Evolutionary conservation across 192 early-diverging fungal genomes (phyloP), one percentile per base, ranked within the genome.

Genomic region (Entomortierella lignicola): DNA sequence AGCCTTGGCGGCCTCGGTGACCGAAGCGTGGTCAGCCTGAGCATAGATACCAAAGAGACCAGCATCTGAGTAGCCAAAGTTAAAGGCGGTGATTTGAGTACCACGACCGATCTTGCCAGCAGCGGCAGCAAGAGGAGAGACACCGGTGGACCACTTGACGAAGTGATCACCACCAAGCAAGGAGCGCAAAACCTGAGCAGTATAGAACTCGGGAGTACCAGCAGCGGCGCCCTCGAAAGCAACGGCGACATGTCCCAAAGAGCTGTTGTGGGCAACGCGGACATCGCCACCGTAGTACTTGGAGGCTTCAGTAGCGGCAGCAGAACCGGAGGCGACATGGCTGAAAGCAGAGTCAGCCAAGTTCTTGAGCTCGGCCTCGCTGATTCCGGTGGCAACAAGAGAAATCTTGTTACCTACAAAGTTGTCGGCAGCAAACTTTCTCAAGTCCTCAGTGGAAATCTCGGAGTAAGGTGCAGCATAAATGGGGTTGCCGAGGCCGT

Each of bases 401-500:
- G 94, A 90, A 43, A 99, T 81, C 68, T 92, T 91, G 60, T 88
- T 86, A 39, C 89, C 80, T 44, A 87, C 89, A 81, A 97, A 91
- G 57, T 91, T 83, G 51, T 87, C 72, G 53, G 84, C 64, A 52
- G 94, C 92, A 83, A 91, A 97, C 56, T 85, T 84, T 70, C 87
- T 88, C 71, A 99, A 85, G 34, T 90, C 84, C 47, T 90, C 87
- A 47, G 84, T 91, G 23, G 85, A 64, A 55, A 89, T 80, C 20
- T 91, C 85, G 63, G 90, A 77, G 62, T 85, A 86, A n/a, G 88
- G 70, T 60, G 87, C 81, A 34, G 94, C 94, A 83, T 92, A 97
- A 47, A 99, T 86, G 50, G 95, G 91, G 94, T 97, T 97, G 56
- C 98, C 98, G 70, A 99, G 91, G 17, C 98, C 98, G 69, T 80